Conservation (phyloP, 805 yeast species). For the Monosporozyma siamensis region DNA sequence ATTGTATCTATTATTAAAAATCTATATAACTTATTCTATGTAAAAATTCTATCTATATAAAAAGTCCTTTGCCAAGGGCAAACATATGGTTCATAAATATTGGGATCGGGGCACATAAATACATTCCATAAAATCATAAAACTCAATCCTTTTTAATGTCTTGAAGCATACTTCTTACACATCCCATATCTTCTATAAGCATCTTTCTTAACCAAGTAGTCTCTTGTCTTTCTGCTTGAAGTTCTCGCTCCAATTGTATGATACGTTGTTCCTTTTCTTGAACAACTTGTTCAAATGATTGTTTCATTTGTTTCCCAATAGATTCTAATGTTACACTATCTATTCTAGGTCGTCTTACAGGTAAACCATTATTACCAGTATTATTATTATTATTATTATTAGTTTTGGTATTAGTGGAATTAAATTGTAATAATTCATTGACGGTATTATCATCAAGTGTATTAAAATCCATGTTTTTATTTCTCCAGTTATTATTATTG, state of each 20-base stretch:
- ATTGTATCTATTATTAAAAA: no score
- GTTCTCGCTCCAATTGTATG: slow-evolving; percentile 23
- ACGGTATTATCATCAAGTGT: slow-evolving; percentile 25
- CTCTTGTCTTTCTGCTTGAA: slow-evolving; percentile 28
- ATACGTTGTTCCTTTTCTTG: slow-evolving; percentile 28
- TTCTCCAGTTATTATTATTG: not conserved
- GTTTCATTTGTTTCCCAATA: slow-evolving; percentile 16
- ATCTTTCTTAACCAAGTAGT: slow-evolving; percentile 30
- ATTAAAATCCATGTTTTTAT: slow-evolving; percentile 13
- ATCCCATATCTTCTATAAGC: slow-evolving; percentile 31
- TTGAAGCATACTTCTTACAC: slow-evolving; percentile 25
- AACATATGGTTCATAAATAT: no score
- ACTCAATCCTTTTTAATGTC: slow-evolving; percentile 14
- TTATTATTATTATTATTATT: not conserved
- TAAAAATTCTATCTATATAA: no score
- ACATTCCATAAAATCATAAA: no score
- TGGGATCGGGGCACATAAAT: no score
- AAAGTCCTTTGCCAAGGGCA: no score
- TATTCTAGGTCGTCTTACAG: not conserved
- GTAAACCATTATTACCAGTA: not conserved
- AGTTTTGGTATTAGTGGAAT: slow-evolving; percentile 3
- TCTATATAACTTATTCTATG: no score
- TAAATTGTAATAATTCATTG: slow-evolving; percentile 24
- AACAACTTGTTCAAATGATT: slow-evolving; percentile 21
- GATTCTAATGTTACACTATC: slow-evolving; percentile 5